Evolutionary conservation across 2,329 filamentous ascomycete genomes (phyloP).

Genomic region (Conoideocrella luteorostrata): DNA sequence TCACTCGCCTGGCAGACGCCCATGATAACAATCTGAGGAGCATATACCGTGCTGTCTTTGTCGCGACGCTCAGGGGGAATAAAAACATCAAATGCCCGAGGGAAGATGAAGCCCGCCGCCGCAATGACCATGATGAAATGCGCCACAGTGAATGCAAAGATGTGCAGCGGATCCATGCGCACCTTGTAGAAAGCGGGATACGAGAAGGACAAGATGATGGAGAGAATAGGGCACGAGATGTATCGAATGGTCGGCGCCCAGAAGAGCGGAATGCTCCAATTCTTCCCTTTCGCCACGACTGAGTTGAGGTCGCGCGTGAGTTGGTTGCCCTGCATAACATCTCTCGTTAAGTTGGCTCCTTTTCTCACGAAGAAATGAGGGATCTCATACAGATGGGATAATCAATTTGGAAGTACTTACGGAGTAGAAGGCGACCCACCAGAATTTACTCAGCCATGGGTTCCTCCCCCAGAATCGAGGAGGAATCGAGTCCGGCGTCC

Average conservation of each 20-base stretch:
- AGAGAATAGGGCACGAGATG: conserved; percentile 35
- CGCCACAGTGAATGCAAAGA: conserved; percentile 32
- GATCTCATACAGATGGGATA: rapidly evolving
- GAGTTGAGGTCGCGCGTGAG: conserved; percentile 45
- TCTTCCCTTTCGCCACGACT: conserved; percentile 36
- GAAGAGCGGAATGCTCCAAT: conserved; percentile 44
- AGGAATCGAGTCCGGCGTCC: conserved; percentile 29
- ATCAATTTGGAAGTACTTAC: conserved; percentile 28
- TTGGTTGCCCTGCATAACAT: conserved; percentile 42
- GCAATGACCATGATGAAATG: conserved; percentile 34
- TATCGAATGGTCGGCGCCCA: conserved; percentile 32
- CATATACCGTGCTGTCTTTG: neutral
- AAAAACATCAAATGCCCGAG: conserved; percentile 14
- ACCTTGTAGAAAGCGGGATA: conserved; percentile 32
- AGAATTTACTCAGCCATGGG: conserved; percentile 33
- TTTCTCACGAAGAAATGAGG: too few relatives aligned
- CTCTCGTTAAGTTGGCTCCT: too few relatives aligned
- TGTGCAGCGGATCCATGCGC: conserved; percentile 34
- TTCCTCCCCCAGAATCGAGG: conserved; percentile 36
- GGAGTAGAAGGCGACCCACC: conserved; percentile 43
- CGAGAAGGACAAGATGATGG: conserved; percentile 40
- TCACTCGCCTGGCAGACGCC: neutral
- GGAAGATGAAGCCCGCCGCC: conserved; percentile 37
- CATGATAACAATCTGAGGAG: conserved; percentile 2
- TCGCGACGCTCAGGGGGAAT: neutral